Evolutionary conservation across 78 protist species (phyloP), one percentile per base, ranked within the genome.

Genomic region (Capsaspora owczarzaki): DNA sequence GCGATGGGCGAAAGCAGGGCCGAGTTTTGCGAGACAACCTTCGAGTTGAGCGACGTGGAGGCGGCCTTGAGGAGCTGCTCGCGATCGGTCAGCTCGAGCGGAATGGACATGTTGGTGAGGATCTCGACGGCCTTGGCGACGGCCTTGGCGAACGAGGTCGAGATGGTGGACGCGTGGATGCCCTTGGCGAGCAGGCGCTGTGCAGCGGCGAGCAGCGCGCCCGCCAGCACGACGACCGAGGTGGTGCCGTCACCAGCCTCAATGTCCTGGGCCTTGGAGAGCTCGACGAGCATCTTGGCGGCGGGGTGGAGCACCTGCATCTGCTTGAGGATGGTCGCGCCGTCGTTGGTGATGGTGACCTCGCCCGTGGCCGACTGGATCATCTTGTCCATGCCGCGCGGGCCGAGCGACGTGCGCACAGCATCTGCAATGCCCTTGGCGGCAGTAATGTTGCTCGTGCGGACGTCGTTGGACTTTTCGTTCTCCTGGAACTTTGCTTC

Each of bases 241-340:
- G 99, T 98, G 2, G 99, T 98, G 46, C 99, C 99, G 78, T 98
- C 99, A 6, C 99, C 99, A 0, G 99, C 99, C 88, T 98, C 99
- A 60, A 96, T 86, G 70, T 98, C 99, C 86, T 98, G 99, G 8
- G 99, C 95, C 70, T 89, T 79, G 42, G 98, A 90, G 43, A 98
- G 80, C 77, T 98, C 99, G 51, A 96, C 98, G 22, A 98, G 89
- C 98, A 95, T 95, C 85, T 91, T 95, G 2, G 98, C 99, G 40
- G 96, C 93, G 31, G 99, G 99, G 91, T 98, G 99, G 49, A 74
- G 38, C 29, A 96, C 93, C 49, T 91, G 86, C 82, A 98, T 85
- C 47, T 89, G 75, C 74, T 80, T 53, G 37, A 98, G 69, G 71
- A 98, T 97, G 31, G 99, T 98, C 37, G 99, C 99, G 35, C 99